Conservation (phyloP, 2,329 filamentous ascomycete species). For the Alternaria arbusti region DNA sequence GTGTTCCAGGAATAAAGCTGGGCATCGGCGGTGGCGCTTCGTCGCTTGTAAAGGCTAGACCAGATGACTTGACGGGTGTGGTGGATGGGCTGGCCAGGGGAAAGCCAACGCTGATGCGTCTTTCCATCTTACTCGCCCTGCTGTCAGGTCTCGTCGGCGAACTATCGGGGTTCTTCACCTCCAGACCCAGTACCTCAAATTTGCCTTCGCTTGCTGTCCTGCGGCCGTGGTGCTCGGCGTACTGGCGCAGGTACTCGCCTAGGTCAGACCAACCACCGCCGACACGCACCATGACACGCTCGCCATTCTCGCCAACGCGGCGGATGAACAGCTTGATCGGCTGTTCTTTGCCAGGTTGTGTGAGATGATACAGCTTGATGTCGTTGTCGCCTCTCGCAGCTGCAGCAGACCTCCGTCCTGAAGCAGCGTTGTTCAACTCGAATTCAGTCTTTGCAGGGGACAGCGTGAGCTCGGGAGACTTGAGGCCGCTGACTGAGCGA, state of each 20-base stretch:
- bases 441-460: slow-evolving; percentile 46
- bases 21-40: slow-evolving; percentile 35
- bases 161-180: slow-evolving; percentile 35
- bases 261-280: slow-evolving; percentile 98
- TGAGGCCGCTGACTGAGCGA: slow-evolving; percentile 40
- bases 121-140: slow-evolving; percentile 33
- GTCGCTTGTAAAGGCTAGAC: slow-evolving; percentile 18
- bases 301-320: slow-evolving; percentile 84
- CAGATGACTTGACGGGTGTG: slow-evolving; percentile 36
- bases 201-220: slow-evolving; percentile 63
- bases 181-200: slow-evolving; percentile 62
- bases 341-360: slow-evolving; percentile 79
- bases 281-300: slow-evolving; percentile 97
- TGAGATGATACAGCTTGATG: slow-evolving; percentile 91
- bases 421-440: slow-evolving; percentile 30
- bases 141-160: slow-evolving; percentile 38
- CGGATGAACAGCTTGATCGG: slow-evolving; percentile 96
- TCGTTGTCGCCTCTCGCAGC: slow-evolving; percentile 57
- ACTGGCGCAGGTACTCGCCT: slow-evolving; percentile 92
- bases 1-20: slow-evolving; percentile 32
- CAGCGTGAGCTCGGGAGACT: slow-evolving; percentile 46
- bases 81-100: slow-evolving; percentile 30
- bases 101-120: slow-evolving; percentile 32
- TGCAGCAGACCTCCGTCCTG: slow-evolving; percentile 38
- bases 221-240: slow-evolving; percentile 89